These are phyloP conservation scores for Colletotrichum simmondsii DNA, from an alignment of 2,329 filamentous ascomycete genomes.

Conservation along the genomic window DNA sequence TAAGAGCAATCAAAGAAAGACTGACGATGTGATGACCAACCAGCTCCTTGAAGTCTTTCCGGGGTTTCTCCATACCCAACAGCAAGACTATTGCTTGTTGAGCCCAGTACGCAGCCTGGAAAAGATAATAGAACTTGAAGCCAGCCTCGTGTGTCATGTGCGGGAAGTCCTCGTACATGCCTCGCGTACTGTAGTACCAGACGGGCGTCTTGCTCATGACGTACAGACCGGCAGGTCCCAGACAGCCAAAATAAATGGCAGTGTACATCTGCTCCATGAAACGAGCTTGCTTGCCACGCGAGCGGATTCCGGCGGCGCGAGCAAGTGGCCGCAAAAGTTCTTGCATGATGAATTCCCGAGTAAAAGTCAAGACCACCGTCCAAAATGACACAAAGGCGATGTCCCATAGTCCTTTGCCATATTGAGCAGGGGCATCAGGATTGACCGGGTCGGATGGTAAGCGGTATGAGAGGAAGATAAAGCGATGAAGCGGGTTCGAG, in stretches of 20 bases:
- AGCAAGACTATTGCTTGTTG: conserved; percentile 92
- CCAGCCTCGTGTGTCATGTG: conserved; percentile 81
- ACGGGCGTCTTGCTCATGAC: conserved; percentile 92
- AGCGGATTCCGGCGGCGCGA: conserved; percentile 73
- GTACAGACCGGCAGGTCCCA: conserved; percentile 86
- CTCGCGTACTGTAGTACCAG: conserved; percentile 93
- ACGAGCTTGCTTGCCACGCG: conserved; percentile 82
- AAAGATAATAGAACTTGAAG: conserved; percentile 97
- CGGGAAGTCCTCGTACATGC: conserved; percentile 91
- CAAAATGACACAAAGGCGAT: conserved; percentile 91
- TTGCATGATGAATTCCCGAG: conserved; percentile 96
- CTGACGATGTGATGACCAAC: conserved; percentile 93
- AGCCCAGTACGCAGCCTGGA: conserved; percentile 94
- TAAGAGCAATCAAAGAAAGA: conserved; percentile 82
- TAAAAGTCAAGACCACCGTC: conserved; percentile 89
- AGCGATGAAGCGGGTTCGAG: conserved; percentile 81
- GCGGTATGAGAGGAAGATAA: conserved; percentile 91
- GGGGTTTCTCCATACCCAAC: conserved; percentile 88
- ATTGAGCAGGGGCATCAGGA: conserved; percentile 68
- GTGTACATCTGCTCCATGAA: conserved; percentile 99
- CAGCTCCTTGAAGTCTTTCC: conserved; percentile 95
- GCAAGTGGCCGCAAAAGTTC: conserved; percentile 84
- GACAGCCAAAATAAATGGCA: conserved; percentile 85
- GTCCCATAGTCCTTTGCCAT: conserved; percentile 90
- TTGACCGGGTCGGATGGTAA: conserved; percentile 62